Evolutionary conservation across 768 basidiomycete genomes (phyloP).

Genomic region (Termitomyces sp.): DNA sequence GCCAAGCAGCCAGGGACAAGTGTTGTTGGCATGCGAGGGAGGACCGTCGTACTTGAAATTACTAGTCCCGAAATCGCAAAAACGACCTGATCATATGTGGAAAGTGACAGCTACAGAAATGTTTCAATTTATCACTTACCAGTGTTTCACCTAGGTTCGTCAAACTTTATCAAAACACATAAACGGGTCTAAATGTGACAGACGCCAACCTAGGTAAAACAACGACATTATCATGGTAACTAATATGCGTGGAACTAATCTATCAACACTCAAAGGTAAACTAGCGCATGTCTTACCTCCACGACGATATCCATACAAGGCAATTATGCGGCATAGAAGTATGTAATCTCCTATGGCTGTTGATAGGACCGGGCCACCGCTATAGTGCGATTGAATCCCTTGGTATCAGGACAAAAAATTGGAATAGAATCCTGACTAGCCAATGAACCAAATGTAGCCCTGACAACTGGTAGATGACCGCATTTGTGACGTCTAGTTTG

Average conservation of each 20-base stretch:
- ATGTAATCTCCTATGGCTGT: neutral
- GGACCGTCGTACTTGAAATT: neutral
- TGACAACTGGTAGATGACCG: neutral
- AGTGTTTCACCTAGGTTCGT: neutral
- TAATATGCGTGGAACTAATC: neutral
- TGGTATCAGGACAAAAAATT: neutral
- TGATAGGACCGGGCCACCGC: neutral
- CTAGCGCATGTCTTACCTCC: neutral
- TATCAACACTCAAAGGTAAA: neutral
- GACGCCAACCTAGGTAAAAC: neutral
- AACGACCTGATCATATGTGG: neutral
- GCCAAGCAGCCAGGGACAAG: neutral
- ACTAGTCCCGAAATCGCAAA: neutral
- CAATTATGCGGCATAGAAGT: neutral
- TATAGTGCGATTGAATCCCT: neutral
- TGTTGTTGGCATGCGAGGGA: neutral
- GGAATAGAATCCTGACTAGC: neutral
- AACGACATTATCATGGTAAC: neutral
- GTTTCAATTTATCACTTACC: neutral
- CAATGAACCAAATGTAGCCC: neutral
- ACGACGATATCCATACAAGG: neutral
- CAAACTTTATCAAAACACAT: neutral
- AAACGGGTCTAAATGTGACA: neutral
- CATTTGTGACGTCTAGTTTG: neutral
- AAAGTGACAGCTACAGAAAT: neutral